A percentile compares a stretch with the other conserved stretches of the same genome.
These are phyloP conservation scores for Neopestalotiopsis sp. DNA, from an alignment of 2,329 filamentous ascomycete species.

Conservation along the genomic window DNA sequence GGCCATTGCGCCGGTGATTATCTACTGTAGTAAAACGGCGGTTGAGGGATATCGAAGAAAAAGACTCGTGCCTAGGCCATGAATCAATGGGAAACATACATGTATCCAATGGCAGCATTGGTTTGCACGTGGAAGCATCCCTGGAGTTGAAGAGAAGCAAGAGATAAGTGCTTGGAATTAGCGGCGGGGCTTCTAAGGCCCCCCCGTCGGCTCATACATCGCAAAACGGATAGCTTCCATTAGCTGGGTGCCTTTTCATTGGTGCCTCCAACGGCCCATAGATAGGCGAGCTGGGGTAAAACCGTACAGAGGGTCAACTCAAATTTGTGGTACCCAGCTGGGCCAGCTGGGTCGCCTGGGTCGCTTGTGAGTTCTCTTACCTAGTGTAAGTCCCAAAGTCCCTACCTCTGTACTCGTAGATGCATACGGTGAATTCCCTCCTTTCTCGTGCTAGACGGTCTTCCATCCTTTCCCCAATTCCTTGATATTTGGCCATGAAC, in stretches of 20 bases:
- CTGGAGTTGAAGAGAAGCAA: background rate
- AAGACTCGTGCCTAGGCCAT: background rate
- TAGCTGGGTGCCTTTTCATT: background rate
- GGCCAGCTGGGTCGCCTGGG: background rate
- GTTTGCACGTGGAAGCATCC: background rate
- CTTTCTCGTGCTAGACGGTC: too few species aligned
- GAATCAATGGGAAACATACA: background rate
- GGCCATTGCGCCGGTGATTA: background rate
- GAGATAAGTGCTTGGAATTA: slow-evolving; percentile 6
- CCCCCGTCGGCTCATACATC: slow-evolving; percentile 1
- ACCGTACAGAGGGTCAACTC: background rate
- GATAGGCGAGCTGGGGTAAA: slow-evolving; percentile 5
- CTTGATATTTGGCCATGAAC: too few species aligned
- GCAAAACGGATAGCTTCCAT: slow-evolving; percentile 9
- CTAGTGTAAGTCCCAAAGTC: too few species aligned
- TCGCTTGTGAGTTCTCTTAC: background rate
- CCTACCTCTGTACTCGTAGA: too few species aligned
- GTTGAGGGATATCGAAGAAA: background rate
- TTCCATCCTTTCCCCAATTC: too few species aligned
- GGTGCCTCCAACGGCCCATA: background rate
- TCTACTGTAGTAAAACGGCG: background rate
- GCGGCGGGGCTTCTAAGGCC: background rate
- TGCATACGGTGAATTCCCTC: too few species aligned
- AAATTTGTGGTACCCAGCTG: slow-evolving; percentile 8
- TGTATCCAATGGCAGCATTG: background rate